phyloP scores from a whole-genome alignment of 108 stramenopile species.

The Skeletonema marinoi region DNA sequence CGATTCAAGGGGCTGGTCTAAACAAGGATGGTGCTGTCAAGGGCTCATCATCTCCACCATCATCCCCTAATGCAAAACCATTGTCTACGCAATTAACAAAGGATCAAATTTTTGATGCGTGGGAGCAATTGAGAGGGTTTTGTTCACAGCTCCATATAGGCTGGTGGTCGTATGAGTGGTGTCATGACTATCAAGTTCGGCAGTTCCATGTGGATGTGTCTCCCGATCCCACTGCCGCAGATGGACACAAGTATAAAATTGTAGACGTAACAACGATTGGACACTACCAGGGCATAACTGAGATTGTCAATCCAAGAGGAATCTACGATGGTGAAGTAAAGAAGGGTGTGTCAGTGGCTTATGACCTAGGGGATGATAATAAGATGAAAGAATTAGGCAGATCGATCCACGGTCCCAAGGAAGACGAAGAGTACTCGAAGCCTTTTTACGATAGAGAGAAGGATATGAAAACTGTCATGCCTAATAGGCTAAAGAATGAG shows the following conservation, averaged over 20 bases:
- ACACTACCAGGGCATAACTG: conserved; percentile 30
- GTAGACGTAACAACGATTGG: conserved; percentile 65
- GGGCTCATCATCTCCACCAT: not conserved
- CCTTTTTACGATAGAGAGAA: not conserved
- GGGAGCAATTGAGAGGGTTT: conserved; percentile 48
- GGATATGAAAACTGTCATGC: not conserved
- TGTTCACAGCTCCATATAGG: conserved; percentile 78
- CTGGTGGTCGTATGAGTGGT: conserved; percentile 95
- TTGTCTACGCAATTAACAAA: conserved; percentile 6
- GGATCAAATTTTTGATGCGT: conserved; percentile 6
- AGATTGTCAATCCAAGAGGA: conserved; percentile 27
- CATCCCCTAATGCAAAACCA: not conserved
- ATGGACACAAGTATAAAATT: conserved; percentile 26
- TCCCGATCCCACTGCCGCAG: not conserved
- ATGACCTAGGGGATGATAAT: not conserved
- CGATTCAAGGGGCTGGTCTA: conserved; percentile 32
- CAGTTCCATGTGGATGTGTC: conserved; percentile 79
- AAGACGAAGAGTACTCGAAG: not conserved
- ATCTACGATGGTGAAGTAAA: conserved; percentile 13
- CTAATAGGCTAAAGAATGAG: not conserved
- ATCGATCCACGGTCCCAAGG: not conserved
- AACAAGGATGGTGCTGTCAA: conserved; percentile 1
- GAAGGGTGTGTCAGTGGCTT: conserved; percentile 4
- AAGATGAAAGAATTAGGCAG: not conserved
- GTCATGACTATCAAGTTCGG: conserved; percentile 58